These are phyloP conservation scores for Exsudoporus floridanus DNA, from an alignment of 1,284 basidiomycete genomes.

Conservation along the genomic window DNA sequence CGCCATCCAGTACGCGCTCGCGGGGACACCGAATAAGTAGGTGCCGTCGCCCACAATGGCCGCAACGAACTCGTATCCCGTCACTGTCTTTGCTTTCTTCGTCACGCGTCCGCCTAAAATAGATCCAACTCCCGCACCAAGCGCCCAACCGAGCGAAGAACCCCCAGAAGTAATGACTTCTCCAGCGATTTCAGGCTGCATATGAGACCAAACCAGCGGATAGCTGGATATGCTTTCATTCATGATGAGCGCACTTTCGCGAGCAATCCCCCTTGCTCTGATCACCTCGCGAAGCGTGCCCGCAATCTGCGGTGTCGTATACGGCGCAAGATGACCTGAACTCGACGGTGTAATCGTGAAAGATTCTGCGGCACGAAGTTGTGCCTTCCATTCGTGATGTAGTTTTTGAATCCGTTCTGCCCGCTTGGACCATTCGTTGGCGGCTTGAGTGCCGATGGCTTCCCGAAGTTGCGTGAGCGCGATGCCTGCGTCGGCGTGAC, in stretches of 20 bases:
- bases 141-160: slow-evolving; percentile 62
- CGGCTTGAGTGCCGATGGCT: slow-evolving; percentile 23
- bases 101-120: slow-evolving; percentile 43
- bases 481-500: slow-evolving; percentile 53
- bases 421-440: slow-evolving; percentile 2
- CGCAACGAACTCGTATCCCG: slow-evolving; percentile 50
- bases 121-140: slow-evolving; percentile 63
- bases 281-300: slow-evolving; percentile 48
- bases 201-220: slow-evolving; percentile 52
- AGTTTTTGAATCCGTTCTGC: slow-evolving; percentile 13
- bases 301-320: slow-evolving; percentile 51
- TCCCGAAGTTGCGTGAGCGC: slow-evolving; percentile 53
- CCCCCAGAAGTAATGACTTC: slow-evolving; percentile 55
- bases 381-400: slow-evolving; percentile 30
- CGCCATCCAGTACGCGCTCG: slow-evolving; percentile 69
- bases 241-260: slow-evolving; percentile 46
- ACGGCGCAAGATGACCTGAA: slow-evolving; percentile 18
- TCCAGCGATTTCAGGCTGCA: slow-evolving; percentile 53
- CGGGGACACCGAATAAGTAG: slow-evolving; percentile 65
- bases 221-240: slow-evolving; percentile 67
- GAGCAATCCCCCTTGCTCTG: slow-evolving; percentile 19
- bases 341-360: slow-evolving; percentile 11
- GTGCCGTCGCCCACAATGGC: slow-evolving; percentile 67
- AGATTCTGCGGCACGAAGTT: slow-evolving; percentile 24
- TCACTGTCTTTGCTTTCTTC: slow-evolving; percentile 22